phyloP scores from a whole-genome alignment of 2,329 filamentous ascomycete species.

The Setomelanomma holmii region DNA sequence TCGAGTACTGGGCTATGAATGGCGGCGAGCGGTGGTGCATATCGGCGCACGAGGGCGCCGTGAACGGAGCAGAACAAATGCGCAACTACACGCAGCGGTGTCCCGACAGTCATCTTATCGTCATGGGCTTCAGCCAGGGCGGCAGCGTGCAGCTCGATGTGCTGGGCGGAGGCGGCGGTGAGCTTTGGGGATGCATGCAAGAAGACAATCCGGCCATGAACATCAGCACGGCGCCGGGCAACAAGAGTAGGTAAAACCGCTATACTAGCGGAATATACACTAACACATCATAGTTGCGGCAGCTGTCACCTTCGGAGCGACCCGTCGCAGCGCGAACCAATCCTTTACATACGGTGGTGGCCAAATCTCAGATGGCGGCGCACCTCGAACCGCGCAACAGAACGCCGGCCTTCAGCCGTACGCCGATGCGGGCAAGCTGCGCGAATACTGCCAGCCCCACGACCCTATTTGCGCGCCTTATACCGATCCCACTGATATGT shows the following conservation, averaged over 20 bases:
- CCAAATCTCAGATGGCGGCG: constrained; percentile 27
- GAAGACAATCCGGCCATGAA: constrained; percentile 30
- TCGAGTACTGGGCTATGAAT: constrained; percentile 34
- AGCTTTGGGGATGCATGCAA: constrained; percentile 33
- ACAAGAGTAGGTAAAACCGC: constrained; percentile 19
- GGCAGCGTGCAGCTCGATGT: constrained; percentile 34
- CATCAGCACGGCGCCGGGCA: constrained; percentile 26
- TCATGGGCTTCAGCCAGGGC: constrained; percentile 39
- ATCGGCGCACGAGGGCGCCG: constrained; percentile 33
- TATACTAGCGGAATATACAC: neutral
- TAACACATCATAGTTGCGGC: constrained; percentile 29
- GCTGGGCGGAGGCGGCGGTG: constrained; percentile 33
- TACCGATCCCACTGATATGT: constrained; percentile 54
- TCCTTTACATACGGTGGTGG: constrained; percentile 31
- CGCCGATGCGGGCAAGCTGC: constrained; percentile 56
- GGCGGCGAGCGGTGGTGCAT: constrained; percentile 34
- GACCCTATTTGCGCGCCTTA: constrained; percentile 69
- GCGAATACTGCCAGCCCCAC: constrained; percentile 68
- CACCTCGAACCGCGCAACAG: constrained; percentile 27
- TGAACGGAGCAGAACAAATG: constrained; percentile 35
- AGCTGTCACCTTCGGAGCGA: constrained; percentile 31
- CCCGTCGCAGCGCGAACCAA: constrained; percentile 33
- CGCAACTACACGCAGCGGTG: constrained; percentile 35
- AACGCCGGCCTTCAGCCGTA: constrained; percentile 31
- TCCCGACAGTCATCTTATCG: constrained; percentile 34